Conservation (phyloP, 1,284 basidiomycete species). For the Fistulinella cinereoalba region DNA sequence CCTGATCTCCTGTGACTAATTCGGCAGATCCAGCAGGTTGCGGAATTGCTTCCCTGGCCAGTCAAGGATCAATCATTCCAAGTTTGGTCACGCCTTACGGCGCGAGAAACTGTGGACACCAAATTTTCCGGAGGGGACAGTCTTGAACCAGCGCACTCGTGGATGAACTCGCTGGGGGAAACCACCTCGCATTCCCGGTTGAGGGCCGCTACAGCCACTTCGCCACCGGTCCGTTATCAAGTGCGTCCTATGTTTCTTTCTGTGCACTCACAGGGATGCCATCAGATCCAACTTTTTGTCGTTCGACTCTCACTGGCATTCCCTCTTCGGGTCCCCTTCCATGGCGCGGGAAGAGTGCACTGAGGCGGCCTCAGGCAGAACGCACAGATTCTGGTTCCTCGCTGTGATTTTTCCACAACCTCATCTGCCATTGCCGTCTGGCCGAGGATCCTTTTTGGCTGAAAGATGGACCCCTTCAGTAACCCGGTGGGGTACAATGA, state of each 20-base stretch:
- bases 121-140: constrained; percentile 90
- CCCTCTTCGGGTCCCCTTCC: too few relatives aligned
- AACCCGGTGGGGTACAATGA: too few relatives aligned
- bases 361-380: too few relatives aligned
- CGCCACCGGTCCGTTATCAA: constrained; percentile 38
- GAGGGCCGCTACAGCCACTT: constrained; percentile 78
- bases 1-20: constrained; percentile 88
- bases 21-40: constrained; percentile 78
- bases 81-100: constrained; percentile 58
- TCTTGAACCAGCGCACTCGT: constrained; percentile 84
- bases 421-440: too few relatives aligned
- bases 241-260: background rate
- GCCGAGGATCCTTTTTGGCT: too few relatives aligned
- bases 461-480: too few relatives aligned
- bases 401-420: too few relatives aligned
- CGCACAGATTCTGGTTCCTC: too few relatives aligned
- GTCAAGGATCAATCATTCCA: constrained; percentile 80
- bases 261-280: too few relatives aligned
- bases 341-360: too few relatives aligned
- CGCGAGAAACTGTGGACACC: constrained; percentile 65
- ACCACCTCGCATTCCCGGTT: constrained; percentile 75
- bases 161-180: constrained; percentile 55
- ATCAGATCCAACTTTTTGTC: too few relatives aligned
- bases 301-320: too few relatives aligned
- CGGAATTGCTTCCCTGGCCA: constrained; percentile 88